phyloP scores from a whole-genome alignment of 768 basidiomycete species.

The Sporobolomyces pararoseus region DNA sequence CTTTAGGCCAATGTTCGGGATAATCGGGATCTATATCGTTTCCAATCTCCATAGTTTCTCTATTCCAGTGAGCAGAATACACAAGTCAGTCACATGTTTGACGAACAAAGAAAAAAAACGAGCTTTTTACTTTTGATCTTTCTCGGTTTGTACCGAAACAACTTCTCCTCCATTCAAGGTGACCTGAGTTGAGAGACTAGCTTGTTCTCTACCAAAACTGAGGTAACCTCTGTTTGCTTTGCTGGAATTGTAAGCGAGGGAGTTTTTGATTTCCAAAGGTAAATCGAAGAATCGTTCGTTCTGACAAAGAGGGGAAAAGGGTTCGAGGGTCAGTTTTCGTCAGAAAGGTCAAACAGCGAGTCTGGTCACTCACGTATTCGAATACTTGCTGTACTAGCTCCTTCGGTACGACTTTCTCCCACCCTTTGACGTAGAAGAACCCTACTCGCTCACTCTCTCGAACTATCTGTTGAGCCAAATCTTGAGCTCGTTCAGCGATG shows the following conservation, averaged over 20 bases:
- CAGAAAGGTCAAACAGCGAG: slow-evolving; percentile 42
- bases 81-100: no score
- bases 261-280: slow-evolving; percentile 54
- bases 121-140: slow-evolving; percentile 7
- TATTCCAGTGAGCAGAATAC: not conserved
- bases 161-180: slow-evolving; percentile 2
- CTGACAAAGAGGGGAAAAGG: not conserved
- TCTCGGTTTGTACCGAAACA: not conserved
- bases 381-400: slow-evolving; percentile 44
- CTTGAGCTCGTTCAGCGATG: not conserved
- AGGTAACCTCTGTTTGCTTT: slow-evolving; percentile 37
- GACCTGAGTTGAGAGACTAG: slow-evolving; percentile 12
- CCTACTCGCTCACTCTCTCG: slow-evolving; percentile 47
- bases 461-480: not conserved
- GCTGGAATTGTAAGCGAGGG: slow-evolving; percentile 22
- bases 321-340: not conserved
- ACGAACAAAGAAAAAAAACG: no score
- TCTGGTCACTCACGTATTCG: slow-evolving; percentile 10
- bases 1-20: slow-evolving; percentile 62
- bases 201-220: slow-evolving; percentile 12
- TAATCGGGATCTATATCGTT: slow-evolving; percentile 53
- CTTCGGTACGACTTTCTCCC: slow-evolving; percentile 53
- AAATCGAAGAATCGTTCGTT: slow-evolving; percentile 48
- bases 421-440: slow-evolving; percentile 54
- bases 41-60: slow-evolving; percentile 55